These are phyloP conservation scores for Talaromyces amestolkiae DNA, from an alignment of 2,329 filamentous ascomycete species.

Conservation along the genomic window DNA sequence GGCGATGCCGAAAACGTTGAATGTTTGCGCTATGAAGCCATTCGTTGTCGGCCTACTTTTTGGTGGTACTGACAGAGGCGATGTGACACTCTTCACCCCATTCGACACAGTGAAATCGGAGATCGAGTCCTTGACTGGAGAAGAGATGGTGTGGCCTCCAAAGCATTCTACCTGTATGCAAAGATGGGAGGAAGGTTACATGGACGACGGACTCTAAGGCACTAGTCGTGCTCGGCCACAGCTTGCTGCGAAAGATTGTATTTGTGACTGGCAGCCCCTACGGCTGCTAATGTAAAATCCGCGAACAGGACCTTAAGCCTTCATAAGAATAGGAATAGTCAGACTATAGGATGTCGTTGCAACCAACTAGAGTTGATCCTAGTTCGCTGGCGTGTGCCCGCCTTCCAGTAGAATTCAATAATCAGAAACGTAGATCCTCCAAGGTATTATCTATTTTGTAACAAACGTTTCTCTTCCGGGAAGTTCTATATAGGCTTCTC, in stretches of 20 bases:
- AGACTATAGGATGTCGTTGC: too few species aligned
- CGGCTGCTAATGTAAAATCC: too few species aligned
- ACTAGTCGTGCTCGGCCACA: too few species aligned
- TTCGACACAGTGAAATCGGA: slow-evolving; percentile 10
- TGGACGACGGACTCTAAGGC: not conserved
- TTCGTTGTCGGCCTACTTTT: slow-evolving; percentile 12
- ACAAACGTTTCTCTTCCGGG: not conserved
- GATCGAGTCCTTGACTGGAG: slow-evolving; percentile 12
- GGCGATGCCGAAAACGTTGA: not conserved
- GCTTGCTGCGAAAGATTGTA: too few species aligned
- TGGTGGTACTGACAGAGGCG: not conserved
- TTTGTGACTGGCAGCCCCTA: too few species aligned
- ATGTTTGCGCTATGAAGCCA: not conserved
- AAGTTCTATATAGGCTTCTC: slow-evolving; percentile 16
- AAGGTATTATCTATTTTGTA: not conserved
- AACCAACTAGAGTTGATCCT: not conserved
- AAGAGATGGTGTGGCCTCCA: slow-evolving; percentile 12
- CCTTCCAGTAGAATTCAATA: not conserved
- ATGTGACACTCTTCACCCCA: not conserved
- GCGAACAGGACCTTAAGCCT: too few species aligned
- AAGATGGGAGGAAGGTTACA: not conserved
- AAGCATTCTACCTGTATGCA: not conserved
- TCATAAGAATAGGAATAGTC: too few species aligned
- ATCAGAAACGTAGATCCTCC: not conserved
- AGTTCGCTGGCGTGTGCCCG: not conserved